Conservation (phyloP, 2,329 filamentous ascomycete genomes). For the Rhexocercosporidium sp. region DNA sequence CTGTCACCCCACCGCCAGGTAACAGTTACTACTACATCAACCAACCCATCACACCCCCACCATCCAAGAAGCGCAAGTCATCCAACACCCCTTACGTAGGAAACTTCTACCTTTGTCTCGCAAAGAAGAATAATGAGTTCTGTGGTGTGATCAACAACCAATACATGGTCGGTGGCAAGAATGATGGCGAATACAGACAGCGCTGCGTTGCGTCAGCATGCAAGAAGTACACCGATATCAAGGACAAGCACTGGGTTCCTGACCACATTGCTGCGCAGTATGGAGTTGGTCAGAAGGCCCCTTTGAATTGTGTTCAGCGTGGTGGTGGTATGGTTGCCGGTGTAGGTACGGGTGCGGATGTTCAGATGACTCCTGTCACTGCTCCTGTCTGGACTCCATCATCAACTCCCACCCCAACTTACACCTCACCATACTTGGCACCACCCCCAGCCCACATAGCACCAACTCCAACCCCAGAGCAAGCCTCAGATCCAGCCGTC, state of each 20-base stretch:
- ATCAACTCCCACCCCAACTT: too few species aligned
- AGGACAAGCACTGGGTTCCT: neutral
- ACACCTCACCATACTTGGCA: too few species aligned
- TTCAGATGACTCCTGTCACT: neutral
- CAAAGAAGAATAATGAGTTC: neutral
- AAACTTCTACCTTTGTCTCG: neutral
- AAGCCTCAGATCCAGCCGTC: neutral
- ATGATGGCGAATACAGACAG: neutral
- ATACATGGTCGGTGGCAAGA: neutral
- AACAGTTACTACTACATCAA: neutral
- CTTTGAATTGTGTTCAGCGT: neutral
- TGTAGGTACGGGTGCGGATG: neutral
- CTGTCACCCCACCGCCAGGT: neutral
- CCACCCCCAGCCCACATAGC: too few species aligned
- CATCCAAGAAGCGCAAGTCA: slow-evolving; percentile 1
- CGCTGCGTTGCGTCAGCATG: neutral
- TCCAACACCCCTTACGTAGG: neutral
- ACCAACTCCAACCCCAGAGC: too few species aligned
- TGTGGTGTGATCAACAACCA: slow-evolving; percentile 5
- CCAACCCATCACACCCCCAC: neutral
- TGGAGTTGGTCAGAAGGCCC: neutral
- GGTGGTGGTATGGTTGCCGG: neutral
- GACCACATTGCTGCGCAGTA: neutral
- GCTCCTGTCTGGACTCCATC: neutral
- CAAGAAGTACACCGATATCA: neutral